phyloP scores from a whole-genome alignment of 306 rosid species.

The Pyrus pyrifolia region DNA sequence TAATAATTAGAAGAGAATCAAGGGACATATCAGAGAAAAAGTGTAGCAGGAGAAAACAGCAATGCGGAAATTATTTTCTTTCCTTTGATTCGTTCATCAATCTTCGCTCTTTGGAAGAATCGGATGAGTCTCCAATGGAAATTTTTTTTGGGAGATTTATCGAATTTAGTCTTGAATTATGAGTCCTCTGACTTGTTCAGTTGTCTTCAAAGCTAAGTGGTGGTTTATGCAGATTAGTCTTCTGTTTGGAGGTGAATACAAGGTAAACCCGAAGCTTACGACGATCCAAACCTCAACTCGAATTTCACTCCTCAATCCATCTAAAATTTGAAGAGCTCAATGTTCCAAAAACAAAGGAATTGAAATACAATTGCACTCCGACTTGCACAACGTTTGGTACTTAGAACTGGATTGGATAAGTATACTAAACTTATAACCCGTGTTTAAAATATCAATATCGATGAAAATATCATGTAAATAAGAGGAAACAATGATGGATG shows the following conservation, averaged over 20 bases:
- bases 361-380: neutral
- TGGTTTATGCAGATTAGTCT: neutral
- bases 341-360: neutral
- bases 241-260: too few species aligned
- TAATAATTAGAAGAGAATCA: too few species aligned
- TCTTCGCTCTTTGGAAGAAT: too few species aligned
- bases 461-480: too few species aligned
- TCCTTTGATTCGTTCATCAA: neutral
- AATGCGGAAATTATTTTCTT: neutral
- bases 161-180: neutral
- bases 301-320: neutral
- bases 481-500: too few species aligned
- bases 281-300: neutral
- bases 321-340: too few species aligned
- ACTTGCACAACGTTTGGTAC: neutral
- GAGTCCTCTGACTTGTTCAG: neutral
- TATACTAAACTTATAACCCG: too few species aligned
- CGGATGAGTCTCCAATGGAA: too few species aligned
- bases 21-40: too few species aligned
- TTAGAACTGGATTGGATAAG: neutral
- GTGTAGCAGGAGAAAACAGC: neutral
- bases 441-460: too few species aligned
- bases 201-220: neutral
- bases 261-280: neutral
- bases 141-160: too few species aligned